Conservation (phyloP, 352 stramenopile species). For the Pythium aphanidermatum region DNA sequence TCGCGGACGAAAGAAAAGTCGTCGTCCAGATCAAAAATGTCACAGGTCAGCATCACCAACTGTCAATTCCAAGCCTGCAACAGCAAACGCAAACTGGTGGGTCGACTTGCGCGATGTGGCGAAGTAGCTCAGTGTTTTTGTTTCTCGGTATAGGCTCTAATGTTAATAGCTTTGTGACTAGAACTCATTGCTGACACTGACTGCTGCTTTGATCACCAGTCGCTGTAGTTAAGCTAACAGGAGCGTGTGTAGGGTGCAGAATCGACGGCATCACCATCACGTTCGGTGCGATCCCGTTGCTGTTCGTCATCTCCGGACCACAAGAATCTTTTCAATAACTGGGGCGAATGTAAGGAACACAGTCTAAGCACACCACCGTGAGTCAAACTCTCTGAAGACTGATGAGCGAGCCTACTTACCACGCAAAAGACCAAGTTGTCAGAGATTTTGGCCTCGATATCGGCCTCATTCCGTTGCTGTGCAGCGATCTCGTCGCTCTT, state of each 20-base stretch:
- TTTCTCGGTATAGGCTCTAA: too few species aligned
- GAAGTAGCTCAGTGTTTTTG: too few species aligned
- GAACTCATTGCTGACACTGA: too few species aligned
- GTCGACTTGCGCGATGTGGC: too few species aligned
- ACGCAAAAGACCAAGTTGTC: conserved; percentile 15
- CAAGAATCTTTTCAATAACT: conserved; percentile 15
- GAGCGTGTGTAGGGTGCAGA: conserved; percentile 3
- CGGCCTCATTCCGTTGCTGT: not conserved
- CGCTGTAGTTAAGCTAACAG: too few species aligned
- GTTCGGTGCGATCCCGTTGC: not conserved
- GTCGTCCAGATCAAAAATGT: too few species aligned
- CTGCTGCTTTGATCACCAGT: too few species aligned
- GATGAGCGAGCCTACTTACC: too few species aligned
- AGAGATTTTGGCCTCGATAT: conserved; percentile 12
- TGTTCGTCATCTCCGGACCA: not conserved
- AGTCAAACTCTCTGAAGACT: not conserved
- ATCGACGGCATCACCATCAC: conserved; percentile 4
- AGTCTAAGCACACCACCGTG: conserved; percentile 1
- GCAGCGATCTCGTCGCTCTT: not conserved
- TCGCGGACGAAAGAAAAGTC: conserved; percentile 6
- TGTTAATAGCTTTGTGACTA: too few species aligned
- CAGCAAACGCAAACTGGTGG: too few species aligned
- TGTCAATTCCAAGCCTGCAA: too few species aligned
- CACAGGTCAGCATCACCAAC: too few species aligned
- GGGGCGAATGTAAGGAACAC: conserved; percentile 18